phyloP scores from a whole-genome alignment of 2,329 filamentous ascomycete genomes.

The Nigrospora sphaerica region DNA sequence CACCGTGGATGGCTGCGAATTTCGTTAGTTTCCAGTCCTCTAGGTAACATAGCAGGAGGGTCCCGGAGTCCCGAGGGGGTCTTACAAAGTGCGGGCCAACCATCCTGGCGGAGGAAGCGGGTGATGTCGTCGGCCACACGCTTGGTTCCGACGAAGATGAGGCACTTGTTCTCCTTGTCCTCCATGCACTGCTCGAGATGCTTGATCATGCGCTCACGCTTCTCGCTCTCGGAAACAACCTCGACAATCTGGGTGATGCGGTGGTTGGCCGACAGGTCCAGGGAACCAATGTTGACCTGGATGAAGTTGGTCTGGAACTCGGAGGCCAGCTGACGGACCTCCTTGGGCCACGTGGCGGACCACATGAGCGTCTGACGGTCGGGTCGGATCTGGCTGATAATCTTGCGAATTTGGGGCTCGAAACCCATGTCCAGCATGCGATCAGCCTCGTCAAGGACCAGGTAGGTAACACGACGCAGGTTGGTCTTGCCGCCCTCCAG shows the following conservation, averaged over 20 bases:
- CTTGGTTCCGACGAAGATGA: slow-evolving; percentile 91
- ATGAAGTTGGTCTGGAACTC: slow-evolving; percentile 96
- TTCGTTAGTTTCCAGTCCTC: no score
- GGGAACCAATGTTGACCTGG: slow-evolving; percentile 96
- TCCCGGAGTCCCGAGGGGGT: slow-evolving; percentile 27
- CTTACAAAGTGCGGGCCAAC: slow-evolving; percentile 94
- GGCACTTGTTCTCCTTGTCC: slow-evolving; percentile 86
- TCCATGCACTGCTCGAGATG: slow-evolving; percentile 98
- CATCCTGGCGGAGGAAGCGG: slow-evolving; percentile 92
- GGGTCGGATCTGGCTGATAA: slow-evolving; percentile 92
- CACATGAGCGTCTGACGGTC: slow-evolving; percentile 99
- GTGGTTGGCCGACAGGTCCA: slow-evolving; percentile 95
- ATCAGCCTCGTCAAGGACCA: slow-evolving; percentile 97
- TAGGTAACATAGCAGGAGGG: no score
- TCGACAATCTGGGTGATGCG: slow-evolving; percentile 97
- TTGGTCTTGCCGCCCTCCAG: slow-evolving; percentile 97
- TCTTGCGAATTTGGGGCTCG: slow-evolving; percentile 98
- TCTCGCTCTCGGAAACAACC: slow-evolving; percentile 92
- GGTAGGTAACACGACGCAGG: slow-evolving; percentile 92
- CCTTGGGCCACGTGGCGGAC: slow-evolving; percentile 99
- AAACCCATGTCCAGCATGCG: slow-evolving; percentile 99
- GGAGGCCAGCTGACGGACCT: slow-evolving; percentile 83
- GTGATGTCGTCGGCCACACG: slow-evolving; percentile 97
- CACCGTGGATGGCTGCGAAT: slow-evolving; percentile 83
- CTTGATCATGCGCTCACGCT: slow-evolving; percentile 95